These are phyloP conservation scores for Globisporangium acanthophoron DNA, from an alignment of 352 stramenopile genomes.

Conservation along the genomic window DNA sequence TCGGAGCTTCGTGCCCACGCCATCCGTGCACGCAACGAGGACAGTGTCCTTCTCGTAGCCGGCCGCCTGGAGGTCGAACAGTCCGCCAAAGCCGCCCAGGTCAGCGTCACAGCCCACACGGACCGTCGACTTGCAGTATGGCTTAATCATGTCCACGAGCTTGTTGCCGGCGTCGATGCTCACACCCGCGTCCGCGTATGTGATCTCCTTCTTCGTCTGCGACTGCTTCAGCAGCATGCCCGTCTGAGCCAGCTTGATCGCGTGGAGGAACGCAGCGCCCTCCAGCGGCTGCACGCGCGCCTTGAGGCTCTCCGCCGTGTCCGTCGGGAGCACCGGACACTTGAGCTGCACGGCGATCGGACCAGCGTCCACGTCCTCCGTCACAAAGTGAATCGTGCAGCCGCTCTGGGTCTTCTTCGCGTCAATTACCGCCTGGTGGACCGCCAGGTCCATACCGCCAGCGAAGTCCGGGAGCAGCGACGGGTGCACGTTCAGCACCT, in stretches of 20 bases:
- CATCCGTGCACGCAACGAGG: slow-evolving; percentile 96
- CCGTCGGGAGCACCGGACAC: slow-evolving; percentile 84
- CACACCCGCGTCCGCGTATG: slow-evolving; percentile 97
- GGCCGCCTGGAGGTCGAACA: slow-evolving; percentile 96
- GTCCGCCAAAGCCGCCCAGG: slow-evolving; percentile 95
- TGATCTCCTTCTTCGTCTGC: slow-evolving; percentile 87
- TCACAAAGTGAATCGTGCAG: slow-evolving; percentile 99
- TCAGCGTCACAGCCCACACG: slow-evolving; percentile 95
- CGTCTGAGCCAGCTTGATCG: slow-evolving; percentile 78
- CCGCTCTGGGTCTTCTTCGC: slow-evolving; percentile 94
- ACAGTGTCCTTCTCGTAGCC: slow-evolving; percentile 97
- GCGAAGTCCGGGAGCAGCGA: slow-evolving; percentile 98
- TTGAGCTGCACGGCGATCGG: slow-evolving; percentile 97
- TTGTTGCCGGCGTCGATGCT: slow-evolving; percentile 97
- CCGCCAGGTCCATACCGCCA: slow-evolving; percentile 99
- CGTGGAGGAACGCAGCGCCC: slow-evolving; percentile 89
- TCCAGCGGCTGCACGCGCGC: slow-evolving; percentile 96
- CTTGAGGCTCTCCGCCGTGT: slow-evolving; percentile 96
- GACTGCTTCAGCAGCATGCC: slow-evolving; percentile 40
- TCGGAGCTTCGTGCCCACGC: slow-evolving; percentile 98
- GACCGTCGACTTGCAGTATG: slow-evolving; percentile 95
- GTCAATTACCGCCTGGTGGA: slow-evolving; percentile 97
- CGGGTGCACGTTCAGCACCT: slow-evolving; percentile 99
- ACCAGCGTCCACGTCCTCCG: slow-evolving; percentile 95
- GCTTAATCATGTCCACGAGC: slow-evolving; percentile 97